These are phyloP conservation scores for Russula olivacea DNA, from an alignment of 768 basidiomycete genomes.

Conservation along the genomic window DNA sequence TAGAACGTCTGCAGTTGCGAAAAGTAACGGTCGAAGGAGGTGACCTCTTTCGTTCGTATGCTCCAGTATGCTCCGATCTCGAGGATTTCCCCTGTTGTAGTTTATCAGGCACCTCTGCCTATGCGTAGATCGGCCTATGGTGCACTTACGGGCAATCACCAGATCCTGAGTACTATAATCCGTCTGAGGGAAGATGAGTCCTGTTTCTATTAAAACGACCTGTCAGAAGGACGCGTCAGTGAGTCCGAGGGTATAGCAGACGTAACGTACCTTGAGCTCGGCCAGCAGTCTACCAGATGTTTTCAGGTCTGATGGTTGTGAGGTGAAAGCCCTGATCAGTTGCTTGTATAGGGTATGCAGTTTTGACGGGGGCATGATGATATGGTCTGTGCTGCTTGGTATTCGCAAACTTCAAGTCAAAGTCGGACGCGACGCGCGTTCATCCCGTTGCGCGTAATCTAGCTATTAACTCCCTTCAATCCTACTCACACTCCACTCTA, in stretches of 20 bases:
- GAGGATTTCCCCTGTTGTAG: slow-evolving; percentile 73
- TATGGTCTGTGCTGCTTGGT: background rate
- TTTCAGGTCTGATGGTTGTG: slow-evolving; percentile 61
- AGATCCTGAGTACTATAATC: slow-evolving; percentile 62
- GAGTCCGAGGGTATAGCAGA: background rate
- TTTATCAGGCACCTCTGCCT: background rate
- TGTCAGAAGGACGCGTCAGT: slow-evolving; percentile 29
- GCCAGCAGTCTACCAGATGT: slow-evolving; percentile 57
- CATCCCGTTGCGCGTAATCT: slow-evolving; percentile 35
- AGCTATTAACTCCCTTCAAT: background rate
- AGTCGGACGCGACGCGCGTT: slow-evolving; percentile 22
- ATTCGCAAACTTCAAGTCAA: background rate
- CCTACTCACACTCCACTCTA: slow-evolving; percentile 3
- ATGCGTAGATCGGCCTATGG: background rate
- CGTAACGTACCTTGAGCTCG: slow-evolving; percentile 62
- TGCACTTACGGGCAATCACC: slow-evolving; percentile 25
- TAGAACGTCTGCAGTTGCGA: slow-evolving; percentile 88
- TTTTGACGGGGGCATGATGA: slow-evolving; percentile 45
- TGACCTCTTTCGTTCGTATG: slow-evolving; percentile 79
- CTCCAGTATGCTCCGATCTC: slow-evolving; percentile 96
- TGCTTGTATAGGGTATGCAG: slow-evolving; percentile 59
- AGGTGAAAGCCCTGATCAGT: slow-evolving; percentile 59
- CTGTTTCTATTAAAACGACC: slow-evolving; percentile 73
- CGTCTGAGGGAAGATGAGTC: slow-evolving; percentile 67
- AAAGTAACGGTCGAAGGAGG: slow-evolving; percentile 93